A percentile compares a stretch with the other conserved stretches of the same genome.
Conservation (phyloP, 2,329 filamentous ascomycete species). For the Aspergillus ibericus region DNA sequence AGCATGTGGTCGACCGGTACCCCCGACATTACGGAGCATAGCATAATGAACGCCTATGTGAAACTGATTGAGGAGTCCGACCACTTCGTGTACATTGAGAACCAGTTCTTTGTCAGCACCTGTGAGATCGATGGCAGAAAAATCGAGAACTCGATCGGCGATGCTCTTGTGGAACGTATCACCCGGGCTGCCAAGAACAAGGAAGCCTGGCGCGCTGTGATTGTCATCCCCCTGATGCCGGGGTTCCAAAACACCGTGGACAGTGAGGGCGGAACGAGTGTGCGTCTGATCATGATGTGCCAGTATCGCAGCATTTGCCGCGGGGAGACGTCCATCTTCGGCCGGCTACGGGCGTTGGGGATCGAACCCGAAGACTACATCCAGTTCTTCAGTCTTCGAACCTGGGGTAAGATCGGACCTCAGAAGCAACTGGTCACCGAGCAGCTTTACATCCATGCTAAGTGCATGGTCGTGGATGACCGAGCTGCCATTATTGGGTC, state of each 20-base stretch:
- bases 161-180: constrained; percentile 89
- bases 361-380: constrained; percentile 96
- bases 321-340: constrained; percentile 89
- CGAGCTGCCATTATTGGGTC: constrained; percentile 91
- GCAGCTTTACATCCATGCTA: constrained; percentile 97
- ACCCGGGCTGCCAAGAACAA: constrained; percentile 78
- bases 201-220: constrained; percentile 86
- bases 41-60: constrained; percentile 92
- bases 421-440: constrained; percentile 85
- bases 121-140: constrained; percentile 83
- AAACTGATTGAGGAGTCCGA: constrained; percentile 94
- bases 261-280: constrained; percentile 88
- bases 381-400: constrained; percentile 85
- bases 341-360: constrained; percentile 71
- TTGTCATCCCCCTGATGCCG: constrained; percentile 94
- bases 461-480: constrained; percentile 94
- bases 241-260: constrained; percentile 97
- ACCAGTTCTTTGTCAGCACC: constrained; percentile 96
- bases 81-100: constrained; percentile 98
- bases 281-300: constrained; percentile 93
- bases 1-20: constrained; percentile 90
- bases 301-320: constrained; percentile 96
- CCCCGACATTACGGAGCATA: constrained; percentile 78
- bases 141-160: constrained; percentile 90
- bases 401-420: constrained; percentile 87